These are phyloP conservation scores for Oryza longistaminata DNA, from an alignment of 176 grass and related monocot genomes.

Conservation along the genomic window DNA sequence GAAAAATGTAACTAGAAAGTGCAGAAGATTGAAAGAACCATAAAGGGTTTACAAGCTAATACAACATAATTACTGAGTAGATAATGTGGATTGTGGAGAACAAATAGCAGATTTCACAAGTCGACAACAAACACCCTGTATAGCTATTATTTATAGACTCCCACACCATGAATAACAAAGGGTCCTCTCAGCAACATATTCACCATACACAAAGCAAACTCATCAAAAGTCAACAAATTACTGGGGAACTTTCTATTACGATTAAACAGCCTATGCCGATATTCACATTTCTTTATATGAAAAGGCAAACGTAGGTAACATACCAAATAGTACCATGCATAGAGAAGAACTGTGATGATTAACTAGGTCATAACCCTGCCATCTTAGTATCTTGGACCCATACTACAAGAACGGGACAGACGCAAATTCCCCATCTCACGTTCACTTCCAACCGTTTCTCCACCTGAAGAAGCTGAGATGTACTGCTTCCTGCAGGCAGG, in stretches of 20 bases:
- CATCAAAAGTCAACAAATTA: constrained; percentile 2
- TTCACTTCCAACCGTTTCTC: constrained; percentile 30
- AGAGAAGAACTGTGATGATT: constrained; percentile 32
- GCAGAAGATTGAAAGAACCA: background rate
- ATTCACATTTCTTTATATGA: constrained; percentile 69
- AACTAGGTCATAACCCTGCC: constrained; percentile 32
- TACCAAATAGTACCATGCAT: constrained; percentile 40
- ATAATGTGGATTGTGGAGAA: background rate
- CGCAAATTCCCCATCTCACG: constrained; percentile 38
- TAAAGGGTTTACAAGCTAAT: background rate
- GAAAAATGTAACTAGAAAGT: background rate
- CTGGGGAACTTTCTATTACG: constrained; percentile 34
- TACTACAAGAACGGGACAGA: constrained; percentile 77
- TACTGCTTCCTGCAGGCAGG: constrained; percentile 96
- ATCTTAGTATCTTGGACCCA: constrained; percentile 74
- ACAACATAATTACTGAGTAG: background rate
- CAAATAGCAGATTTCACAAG: background rate
- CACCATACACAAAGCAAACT: constrained; percentile 38
- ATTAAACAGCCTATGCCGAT: constrained; percentile 48
- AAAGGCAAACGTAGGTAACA: constrained; percentile 44
- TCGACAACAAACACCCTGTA: constrained; percentile 33
- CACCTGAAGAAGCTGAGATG: constrained; percentile 34
- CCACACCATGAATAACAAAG: constrained; percentile 39
- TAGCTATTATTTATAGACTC: constrained; percentile 45
- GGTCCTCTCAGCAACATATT: constrained; percentile 47